phyloP scores from a whole-genome alignment of 495 filamentous ascomycete species.

The Hypoxylon fuscum region DNA sequence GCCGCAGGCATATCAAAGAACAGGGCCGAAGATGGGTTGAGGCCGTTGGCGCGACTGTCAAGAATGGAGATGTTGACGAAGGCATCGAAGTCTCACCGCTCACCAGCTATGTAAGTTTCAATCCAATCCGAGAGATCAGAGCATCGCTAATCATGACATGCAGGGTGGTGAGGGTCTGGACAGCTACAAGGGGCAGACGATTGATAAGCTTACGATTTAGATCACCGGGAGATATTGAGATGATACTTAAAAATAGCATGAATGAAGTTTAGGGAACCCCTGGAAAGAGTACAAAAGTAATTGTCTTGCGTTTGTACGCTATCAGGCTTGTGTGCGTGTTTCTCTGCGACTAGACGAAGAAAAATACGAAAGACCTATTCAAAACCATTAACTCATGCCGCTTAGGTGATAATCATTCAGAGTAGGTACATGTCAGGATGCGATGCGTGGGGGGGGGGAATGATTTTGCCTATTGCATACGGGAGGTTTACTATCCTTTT shows the following conservation, averaged over 20 bases:
- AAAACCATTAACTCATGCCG: too few relatives aligned
- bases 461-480: too few relatives aligned
- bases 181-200: constrained; percentile 73
- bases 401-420: too few relatives aligned
- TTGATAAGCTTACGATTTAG: constrained; percentile 68
- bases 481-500: too few relatives aligned
- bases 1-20: constrained; percentile 83
- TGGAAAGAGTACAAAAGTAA: not conserved
- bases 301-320: too few relatives aligned
- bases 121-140: constrained; percentile 3
- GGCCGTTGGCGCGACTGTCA: constrained; percentile 77
- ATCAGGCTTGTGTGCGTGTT: too few relatives aligned
- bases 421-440: too few relatives aligned
- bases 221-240: not conserved
- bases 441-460: too few relatives aligned
- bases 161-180: constrained; percentile 92
- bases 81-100: constrained; percentile 94
- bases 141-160: constrained; percentile 45
- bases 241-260: constrained; percentile 10
- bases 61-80: constrained; percentile 70
- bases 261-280: not conserved
- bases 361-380: too few relatives aligned
- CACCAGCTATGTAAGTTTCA: constrained; percentile 88
- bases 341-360: too few relatives aligned
- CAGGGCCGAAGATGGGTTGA: constrained; percentile 89